These are phyloP conservation scores for Trypanosoma theileri DNA, from an alignment of 208 protist species.

Conservation along the genomic window DNA sequence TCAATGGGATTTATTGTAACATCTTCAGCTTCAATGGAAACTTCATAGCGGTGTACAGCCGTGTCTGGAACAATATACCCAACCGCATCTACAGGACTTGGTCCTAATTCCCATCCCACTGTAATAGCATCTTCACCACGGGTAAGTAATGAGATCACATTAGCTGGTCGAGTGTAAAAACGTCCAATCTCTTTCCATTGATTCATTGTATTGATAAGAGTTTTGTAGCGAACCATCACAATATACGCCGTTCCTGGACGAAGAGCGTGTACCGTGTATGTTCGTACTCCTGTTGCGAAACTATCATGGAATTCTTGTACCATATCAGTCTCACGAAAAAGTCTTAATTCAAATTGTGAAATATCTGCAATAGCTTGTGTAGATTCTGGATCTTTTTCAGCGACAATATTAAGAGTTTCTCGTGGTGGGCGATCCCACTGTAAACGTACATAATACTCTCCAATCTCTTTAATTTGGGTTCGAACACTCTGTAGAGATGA, in stretches of 20 bases:
- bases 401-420: conserved; percentile 32
- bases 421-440: conserved; percentile 70
- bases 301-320: conserved; percentile 47
- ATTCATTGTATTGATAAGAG: conserved; percentile 71
- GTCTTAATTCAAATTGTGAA: conserved; percentile 61
- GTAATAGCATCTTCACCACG: conserved; percentile 85
- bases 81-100: conserved; percentile 30
- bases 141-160: conserved; percentile 47
- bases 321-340: conserved; percentile 80
- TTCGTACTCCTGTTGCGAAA: conserved; percentile 56
- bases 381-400: conserved; percentile 50
- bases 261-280: conserved; percentile 68
- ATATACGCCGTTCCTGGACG: conserved; percentile 75
- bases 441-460: conserved; percentile 83
- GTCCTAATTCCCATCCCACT: conserved; percentile 54
- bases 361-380: conserved; percentile 55
- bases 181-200: conserved; percentile 78
- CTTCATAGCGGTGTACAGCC: conserved; percentile 45
- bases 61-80: conserved; percentile 52
- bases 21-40: conserved; percentile 49
- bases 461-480: conserved; percentile 60
- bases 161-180: conserved; percentile 73
- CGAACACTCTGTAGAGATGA: conserved; percentile 59
- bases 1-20: conserved; percentile 24
- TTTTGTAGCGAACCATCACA: conserved; percentile 82